A percentile compares a stretch with the other conserved stretches of the same genome.
Evolutionary conservation across 2,329 filamentous ascomycete species (phyloP).

Genomic region (Beauveria rudraprayagi): DNA sequence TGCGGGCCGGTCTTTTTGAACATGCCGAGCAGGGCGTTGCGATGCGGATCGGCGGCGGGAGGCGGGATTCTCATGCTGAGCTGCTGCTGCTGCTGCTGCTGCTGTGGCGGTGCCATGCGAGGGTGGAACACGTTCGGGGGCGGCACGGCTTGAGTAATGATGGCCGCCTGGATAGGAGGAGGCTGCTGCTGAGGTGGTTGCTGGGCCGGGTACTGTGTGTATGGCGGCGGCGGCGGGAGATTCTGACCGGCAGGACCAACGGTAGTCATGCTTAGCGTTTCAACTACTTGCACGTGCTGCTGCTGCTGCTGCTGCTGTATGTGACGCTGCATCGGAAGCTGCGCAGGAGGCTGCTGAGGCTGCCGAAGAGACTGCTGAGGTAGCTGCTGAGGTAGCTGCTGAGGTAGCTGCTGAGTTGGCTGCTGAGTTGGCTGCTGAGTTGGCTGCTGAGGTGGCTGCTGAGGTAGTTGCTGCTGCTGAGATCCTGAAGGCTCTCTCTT

Average conservation of each 20-base stretch:
- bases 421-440: conserved; percentile 10
- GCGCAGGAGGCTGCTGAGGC: conserved; percentile 16
- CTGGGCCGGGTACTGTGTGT: conserved; percentile 6
- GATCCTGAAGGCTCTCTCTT: conserved; percentile 22
- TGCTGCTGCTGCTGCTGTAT: conserved; percentile 3
- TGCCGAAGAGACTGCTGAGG: no score
- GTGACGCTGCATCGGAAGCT: conserved; percentile 7
- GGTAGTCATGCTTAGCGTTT: neutral
- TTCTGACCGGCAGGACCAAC: neutral
- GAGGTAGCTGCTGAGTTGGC: conserved; percentile 7
- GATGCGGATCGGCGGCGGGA: conserved; percentile 28
- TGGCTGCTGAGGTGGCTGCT: no score
- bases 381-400: conserved; percentile 7
- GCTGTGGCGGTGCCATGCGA: conserved; percentile 1
- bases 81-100: neutral
- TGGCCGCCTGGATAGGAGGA: neutral
- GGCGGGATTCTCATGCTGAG: conserved; percentile 16
- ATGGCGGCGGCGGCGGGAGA: conserved; percentile 5
- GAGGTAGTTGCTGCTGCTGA: conserved; percentile 13
- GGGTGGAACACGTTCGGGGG: neutral
- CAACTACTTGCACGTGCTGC: neutral
- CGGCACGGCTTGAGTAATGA: neutral
- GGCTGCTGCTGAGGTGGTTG: neutral
- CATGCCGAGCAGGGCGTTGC: conserved; percentile 43
- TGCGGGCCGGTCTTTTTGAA: conserved; percentile 36